Conservation (phyloP, 2,329 filamentous ascomycete species). For the Xylariaceae sp. region DNA sequence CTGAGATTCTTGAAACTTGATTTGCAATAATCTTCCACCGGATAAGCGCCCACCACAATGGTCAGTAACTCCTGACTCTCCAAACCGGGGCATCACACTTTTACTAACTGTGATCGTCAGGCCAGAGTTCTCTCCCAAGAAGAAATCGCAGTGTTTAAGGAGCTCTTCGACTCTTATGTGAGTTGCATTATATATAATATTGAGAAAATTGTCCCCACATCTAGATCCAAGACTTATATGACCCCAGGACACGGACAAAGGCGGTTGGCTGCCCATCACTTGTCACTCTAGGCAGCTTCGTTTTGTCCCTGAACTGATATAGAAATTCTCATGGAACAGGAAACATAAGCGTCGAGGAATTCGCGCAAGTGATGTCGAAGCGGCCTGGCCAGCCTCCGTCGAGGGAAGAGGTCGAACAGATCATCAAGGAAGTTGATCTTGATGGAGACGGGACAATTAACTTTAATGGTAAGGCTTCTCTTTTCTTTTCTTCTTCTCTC, state of each 20-base stretch:
- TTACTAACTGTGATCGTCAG: constrained; percentile 11
- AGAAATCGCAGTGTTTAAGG: constrained; percentile 29
- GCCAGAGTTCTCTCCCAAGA: constrained; percentile 23
- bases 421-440: constrained; percentile 36
- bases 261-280: constrained; percentile 20
- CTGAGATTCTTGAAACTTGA: too few relatives aligned
- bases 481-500: background rate
- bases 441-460: constrained; percentile 38
- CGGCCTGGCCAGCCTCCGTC: constrained; percentile 28
- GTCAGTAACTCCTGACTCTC: too few relatives aligned
- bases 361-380: constrained; percentile 35
- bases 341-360: constrained; percentile 36
- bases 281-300: background rate
- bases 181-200: constrained; percentile 4
- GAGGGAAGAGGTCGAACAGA: constrained; percentile 35
- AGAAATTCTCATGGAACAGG: constrained; percentile 16
- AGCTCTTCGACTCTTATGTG: constrained; percentile 30
- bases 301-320: background rate
- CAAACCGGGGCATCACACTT: too few relatives aligned
- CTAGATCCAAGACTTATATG: background rate
- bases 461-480: constrained; percentile 32
- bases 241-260: constrained; percentile 25
- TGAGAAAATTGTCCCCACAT: background rate
- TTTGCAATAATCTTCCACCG: too few relatives aligned
- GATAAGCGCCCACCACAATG: too few relatives aligned